These are phyloP conservation scores for Chrysanthemum seticuspe DNA, from an alignment of 129 eudicot genomes.

Conservation along the genomic window DNA sequence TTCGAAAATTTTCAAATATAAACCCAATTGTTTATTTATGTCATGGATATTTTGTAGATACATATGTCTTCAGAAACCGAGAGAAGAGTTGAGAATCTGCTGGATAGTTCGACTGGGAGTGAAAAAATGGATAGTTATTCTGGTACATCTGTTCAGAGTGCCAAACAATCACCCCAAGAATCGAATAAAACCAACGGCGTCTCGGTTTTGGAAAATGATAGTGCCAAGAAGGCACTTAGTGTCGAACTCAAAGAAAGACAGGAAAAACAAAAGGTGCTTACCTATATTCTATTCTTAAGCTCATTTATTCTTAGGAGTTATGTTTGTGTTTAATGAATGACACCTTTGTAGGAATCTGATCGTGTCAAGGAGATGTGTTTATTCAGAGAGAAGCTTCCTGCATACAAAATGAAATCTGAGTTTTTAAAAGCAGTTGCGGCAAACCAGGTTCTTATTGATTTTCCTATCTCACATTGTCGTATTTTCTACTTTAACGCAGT, in stretches of 20 bases:
- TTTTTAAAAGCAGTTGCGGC: conserved; percentile 81
- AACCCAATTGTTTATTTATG: background rate
- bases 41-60: conserved; percentile 48
- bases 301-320: background rate
- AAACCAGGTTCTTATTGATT: conserved; percentile 55
- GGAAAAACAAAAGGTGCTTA: conserved; percentile 66
- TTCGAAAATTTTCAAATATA: background rate
- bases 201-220: conserved; percentile 29
- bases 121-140: conserved; percentile 25
- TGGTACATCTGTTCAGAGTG: conserved; percentile 44
- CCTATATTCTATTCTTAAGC: background rate
- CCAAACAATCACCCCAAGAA: conserved; percentile 31
- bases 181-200: conserved; percentile 27
- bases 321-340: conserved; percentile 14
- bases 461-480: background rate
- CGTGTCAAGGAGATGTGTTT: conserved; percentile 58
- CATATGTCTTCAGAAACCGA: conserved; percentile 80
- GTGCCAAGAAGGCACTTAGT: conserved; percentile 51
- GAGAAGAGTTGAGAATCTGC: conserved; percentile 69
- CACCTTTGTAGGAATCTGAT: conserved; percentile 45
- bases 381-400: conserved; percentile 93
- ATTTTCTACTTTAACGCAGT: too few species aligned
- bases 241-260: conserved; percentile 71
- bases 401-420: conserved; percentile 65
- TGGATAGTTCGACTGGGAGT: conserved; percentile 55